These are phyloP conservation scores for Dalechampia spathulata DNA, from an alignment of 441 rosid genomes.

Conservation along the genomic window DNA sequence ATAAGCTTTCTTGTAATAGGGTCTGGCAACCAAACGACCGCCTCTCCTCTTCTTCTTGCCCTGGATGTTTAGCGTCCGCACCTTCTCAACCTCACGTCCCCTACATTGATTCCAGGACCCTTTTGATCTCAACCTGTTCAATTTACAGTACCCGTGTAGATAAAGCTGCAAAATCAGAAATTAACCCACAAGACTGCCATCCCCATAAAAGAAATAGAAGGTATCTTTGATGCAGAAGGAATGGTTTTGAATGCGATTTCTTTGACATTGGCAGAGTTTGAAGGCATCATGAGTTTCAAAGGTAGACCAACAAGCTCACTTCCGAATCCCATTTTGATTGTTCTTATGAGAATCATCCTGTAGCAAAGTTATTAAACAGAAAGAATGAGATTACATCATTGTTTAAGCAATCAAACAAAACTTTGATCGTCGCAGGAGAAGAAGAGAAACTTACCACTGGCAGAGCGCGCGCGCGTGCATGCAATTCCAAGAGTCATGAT, in stretches of 20 bases:
- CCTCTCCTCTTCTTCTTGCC: slow-evolving; percentile 26
- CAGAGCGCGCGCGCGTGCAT: too few species aligned
- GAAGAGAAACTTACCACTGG: too few species aligned
- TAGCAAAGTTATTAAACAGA: too few species aligned
- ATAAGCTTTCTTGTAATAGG: slow-evolving; percentile 26
- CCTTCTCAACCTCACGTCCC: slow-evolving; percentile 26
- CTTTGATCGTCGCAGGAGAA: too few species aligned
- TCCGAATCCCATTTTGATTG: slow-evolving; percentile 27
- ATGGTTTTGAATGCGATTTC: slow-evolving; percentile 26
- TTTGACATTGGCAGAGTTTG: slow-evolving; percentile 14
- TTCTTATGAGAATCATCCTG: too few species aligned
- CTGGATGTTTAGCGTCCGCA: slow-evolving; percentile 25
- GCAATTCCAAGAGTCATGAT: too few species aligned
- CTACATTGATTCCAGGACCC: slow-evolving; percentile 18
- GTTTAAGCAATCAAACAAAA: too few species aligned
- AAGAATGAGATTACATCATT: too few species aligned
- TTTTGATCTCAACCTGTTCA: slow-evolving; percentile 23
- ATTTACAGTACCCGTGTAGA: too few species aligned
- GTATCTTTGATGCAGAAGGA: slow-evolving; percentile 27
- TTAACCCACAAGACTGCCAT: too few species aligned
- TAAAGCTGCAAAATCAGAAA: too few species aligned
- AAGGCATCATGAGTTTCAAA: slow-evolving; percentile 25
- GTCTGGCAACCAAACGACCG: slow-evolving; percentile 15
- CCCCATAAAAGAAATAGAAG: too few species aligned
- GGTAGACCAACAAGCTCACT: slow-evolving; percentile 15